phyloP scores from a whole-genome alignment of 768 basidiomycete genomes.

The Rhizopogon vinicolor region DNA sequence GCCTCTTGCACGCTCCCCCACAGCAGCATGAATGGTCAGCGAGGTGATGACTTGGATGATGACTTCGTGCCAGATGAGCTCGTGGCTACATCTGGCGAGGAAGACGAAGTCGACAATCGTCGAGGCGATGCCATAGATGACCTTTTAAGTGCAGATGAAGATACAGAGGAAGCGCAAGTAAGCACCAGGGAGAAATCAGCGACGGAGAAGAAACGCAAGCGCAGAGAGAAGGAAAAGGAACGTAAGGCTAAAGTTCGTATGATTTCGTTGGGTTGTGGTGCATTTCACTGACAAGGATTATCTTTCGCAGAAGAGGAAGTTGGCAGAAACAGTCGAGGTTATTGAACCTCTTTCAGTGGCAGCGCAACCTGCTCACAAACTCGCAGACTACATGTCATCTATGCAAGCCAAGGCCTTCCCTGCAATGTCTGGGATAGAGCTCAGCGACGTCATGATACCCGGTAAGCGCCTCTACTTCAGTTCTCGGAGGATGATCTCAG shows the following conservation, averaged over 20 bases:
- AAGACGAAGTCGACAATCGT: slow-evolving; percentile 27
- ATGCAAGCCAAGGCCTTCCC: slow-evolving; percentile 69
- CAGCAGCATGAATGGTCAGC: slow-evolving; percentile 27
- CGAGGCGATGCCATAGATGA: slow-evolving; percentile 32
- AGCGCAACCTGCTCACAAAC: slow-evolving; percentile 47
- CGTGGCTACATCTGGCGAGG: slow-evolving; percentile 60
- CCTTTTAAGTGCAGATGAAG: slow-evolving; percentile 44
- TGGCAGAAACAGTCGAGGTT: slow-evolving; percentile 40
- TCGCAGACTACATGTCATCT: slow-evolving; percentile 60
- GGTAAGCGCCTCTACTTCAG: slow-evolving; percentile 41
- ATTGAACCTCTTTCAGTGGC: slow-evolving; percentile 44
- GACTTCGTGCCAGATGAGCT: slow-evolving; percentile 71
- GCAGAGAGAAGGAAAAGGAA: slow-evolving; percentile 71
- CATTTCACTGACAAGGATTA: slow-evolving; percentile 7
- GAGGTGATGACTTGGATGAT: slow-evolving; percentile 81
- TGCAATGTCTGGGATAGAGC: slow-evolving; percentile 70
- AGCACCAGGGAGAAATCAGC: slow-evolving; percentile 14
- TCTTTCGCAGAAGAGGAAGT: slow-evolving; percentile 54
- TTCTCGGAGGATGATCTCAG: slow-evolving; percentile 30
- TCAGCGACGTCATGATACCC: slow-evolving; percentile 74
- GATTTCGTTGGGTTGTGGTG: not conserved
- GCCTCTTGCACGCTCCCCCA: slow-evolving; percentile 3
- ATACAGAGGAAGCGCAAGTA: slow-evolving; percentile 30
- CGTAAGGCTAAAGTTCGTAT: slow-evolving; percentile 58
- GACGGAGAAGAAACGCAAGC: slow-evolving; percentile 62